These are phyloP conservation scores for Trichoderma aggressivum DNA, from an alignment of 2,329 filamentous ascomycete genomes.

Conservation along the genomic window DNA sequence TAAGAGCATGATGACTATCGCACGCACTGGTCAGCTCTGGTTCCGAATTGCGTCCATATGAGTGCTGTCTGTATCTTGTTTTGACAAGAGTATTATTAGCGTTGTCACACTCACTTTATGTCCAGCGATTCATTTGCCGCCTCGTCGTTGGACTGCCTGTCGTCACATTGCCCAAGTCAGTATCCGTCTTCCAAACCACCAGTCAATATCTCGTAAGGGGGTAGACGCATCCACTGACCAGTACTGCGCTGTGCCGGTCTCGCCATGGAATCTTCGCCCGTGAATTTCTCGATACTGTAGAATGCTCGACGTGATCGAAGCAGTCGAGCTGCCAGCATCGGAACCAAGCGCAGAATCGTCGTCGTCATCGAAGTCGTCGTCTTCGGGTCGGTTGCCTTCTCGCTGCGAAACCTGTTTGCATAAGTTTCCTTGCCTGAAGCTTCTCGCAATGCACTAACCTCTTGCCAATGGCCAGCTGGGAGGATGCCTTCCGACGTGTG, in stretches of 20 bases:
- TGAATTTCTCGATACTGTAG: conserved; percentile 33
- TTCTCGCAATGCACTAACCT: background rate
- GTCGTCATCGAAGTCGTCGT: conserved; percentile 23
- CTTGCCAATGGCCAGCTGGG: conserved; percentile 16
- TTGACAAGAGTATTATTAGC: background rate
- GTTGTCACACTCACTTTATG: conserved; percentile 10
- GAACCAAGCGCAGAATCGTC: conserved; percentile 27
- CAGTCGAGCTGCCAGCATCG: conserved; percentile 27
- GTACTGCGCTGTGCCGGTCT: conserved; percentile 10
- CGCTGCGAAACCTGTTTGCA: background rate
- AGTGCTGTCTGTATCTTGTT: background rate
- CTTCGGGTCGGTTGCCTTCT: background rate
- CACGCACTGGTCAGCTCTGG: background rate
- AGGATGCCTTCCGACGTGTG: conserved; percentile 5
- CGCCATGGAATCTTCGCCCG: conserved; percentile 31
- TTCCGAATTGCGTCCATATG: background rate
- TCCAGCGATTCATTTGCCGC: conserved; percentile 24
- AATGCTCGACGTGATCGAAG: conserved; percentile 33
- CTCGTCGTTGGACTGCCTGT: conserved; percentile 24
- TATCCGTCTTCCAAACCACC: background rate
- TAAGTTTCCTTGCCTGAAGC: background rate
- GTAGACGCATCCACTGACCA: background rate
- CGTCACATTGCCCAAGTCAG: background rate
- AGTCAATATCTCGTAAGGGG: background rate
- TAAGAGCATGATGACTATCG: conserved; percentile 24